Percentiles rank a stretch among this genome's conserved stretches.
Conservation (phyloP, 129 eudicot species). For the Pittosporum tobira region DNA sequence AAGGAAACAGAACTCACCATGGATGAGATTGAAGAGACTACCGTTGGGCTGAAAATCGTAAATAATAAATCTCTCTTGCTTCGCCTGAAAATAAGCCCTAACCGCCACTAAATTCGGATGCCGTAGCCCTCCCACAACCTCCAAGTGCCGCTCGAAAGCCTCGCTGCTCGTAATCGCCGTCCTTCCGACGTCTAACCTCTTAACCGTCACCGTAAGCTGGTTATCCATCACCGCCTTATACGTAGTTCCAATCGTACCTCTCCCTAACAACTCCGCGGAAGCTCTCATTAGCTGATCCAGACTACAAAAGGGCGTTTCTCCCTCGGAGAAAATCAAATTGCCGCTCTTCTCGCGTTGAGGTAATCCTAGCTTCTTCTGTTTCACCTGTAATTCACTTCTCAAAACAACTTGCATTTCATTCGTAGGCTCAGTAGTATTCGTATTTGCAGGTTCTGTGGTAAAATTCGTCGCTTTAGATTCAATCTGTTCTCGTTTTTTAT, state of each 20-base stretch:
- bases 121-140: constrained; percentile 50
- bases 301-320: constrained; percentile 47
- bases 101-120: constrained; percentile 82
- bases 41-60: constrained; percentile 88
- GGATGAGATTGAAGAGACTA: constrained; percentile 72
- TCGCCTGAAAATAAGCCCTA: constrained; percentile 78
- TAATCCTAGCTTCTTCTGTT: constrained; percentile 24
- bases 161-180: constrained; percentile 54
- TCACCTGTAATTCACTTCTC: constrained; percentile 19
- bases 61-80: constrained; percentile 56
- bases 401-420: constrained; percentile 3
- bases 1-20: constrained; percentile 41
- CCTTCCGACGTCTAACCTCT: constrained; percentile 70
- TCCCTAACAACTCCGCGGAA: constrained; percentile 89
- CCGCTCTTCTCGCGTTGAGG: constrained; percentile 41
- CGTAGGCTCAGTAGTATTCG: not conserved
- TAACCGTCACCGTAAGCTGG: constrained; percentile 60
- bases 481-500: constrained; percentile 19
- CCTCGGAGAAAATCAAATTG: constrained; percentile 49
- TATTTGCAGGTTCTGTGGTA: constrained; percentile 9
- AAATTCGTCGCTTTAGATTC: constrained; percentile 15
- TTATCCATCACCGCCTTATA: constrained; percentile 68
- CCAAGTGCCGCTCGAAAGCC: constrained; percentile 64
- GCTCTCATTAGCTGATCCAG: constrained; percentile 78
- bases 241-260: constrained; percentile 82